phyloP scores from a whole-genome alignment of 2,329 filamentous ascomycete species.

The Fonsecaea multimorphosa region DNA sequence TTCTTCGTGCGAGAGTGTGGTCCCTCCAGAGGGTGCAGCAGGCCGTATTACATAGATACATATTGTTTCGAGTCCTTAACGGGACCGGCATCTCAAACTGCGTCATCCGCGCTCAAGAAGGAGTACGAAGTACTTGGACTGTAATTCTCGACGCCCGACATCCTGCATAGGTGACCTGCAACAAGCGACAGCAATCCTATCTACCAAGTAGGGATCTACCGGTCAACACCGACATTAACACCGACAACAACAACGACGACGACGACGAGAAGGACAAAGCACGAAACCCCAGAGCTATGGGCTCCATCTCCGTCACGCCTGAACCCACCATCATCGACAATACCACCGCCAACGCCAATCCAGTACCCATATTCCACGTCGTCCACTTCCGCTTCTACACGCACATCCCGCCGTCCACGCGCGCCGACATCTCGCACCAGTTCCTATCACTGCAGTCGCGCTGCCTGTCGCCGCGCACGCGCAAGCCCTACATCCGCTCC shows the following conservation, averaged over 20 bases:
- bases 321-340: background rate
- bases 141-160: background rate
- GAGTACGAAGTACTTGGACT: background rate
- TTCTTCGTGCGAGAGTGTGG: background rate
- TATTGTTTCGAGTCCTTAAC: background rate
- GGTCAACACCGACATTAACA: too few species aligned
- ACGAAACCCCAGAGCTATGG: background rate
- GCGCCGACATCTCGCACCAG: constrained; percentile 1
- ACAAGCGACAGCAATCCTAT: background rate
- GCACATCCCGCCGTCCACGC: background rate
- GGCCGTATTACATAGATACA: background rate
- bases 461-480: constrained; percentile 11
- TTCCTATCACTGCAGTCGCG: constrained; percentile 7
- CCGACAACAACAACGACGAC: background rate
- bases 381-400: constrained; percentile 25
- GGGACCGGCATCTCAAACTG: background rate
- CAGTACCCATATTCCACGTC: constrained; percentile 18
- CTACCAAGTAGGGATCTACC: too few species aligned
- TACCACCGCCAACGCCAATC: background rate
- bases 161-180: background rate
- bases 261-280: background rate
- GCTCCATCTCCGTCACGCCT: constrained; percentile 5
- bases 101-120: background rate
- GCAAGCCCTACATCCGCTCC: constrained; percentile 21
- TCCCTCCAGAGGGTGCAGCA: background rate